Evolutionary conservation across 169 alveolate genomes (phyloP), one percentile per base, ranked within the genome.

Genomic region (Condylostoma magnum): DNA sequence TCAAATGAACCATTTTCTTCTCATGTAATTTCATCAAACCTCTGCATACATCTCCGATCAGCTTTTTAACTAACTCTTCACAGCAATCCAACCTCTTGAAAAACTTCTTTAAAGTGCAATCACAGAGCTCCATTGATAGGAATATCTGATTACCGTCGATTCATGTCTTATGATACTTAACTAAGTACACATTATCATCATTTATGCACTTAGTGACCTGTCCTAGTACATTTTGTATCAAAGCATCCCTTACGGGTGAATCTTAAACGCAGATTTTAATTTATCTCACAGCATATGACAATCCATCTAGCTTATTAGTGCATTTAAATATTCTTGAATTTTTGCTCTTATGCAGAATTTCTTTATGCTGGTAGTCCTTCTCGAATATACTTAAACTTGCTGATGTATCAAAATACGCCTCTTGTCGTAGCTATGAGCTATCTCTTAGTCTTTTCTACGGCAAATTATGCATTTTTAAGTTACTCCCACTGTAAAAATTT

Each of bases 41-140:
- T 51, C 25, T 51, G 2, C 60, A 51, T n/a, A 51, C 25, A 51
- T 51, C 60, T 22, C 60, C 25, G 18, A 51, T n/a, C 25, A 51
- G 18, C 25, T 51, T 51, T 33, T 33, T 51, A 15, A 51, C 25
- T 15, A 22, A 12, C 18, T 51, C 25, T 51, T 51, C 60, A 20
- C 37, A n/a, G 1, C 18, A 12, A 12, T 15, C n/a, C 18, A 20
- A 10, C 20, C 25, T 22, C 30, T 51, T 15, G 25, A 51, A 20
- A 2, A 20, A 51, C 34, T 22, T 15, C 18, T 27, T 1, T 51
- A 51, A 51, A 51, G 60, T 20, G 37, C 60, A 51, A 2, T 51
- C 60, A 51, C 60, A 51, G 25, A 51, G 60, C 30, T 51, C 60
- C 60, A 51, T 51, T 1, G 34, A n/a, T 20, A 51, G 18, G 30